Evolutionary conservation across 345 rosid species (phyloP), one percentile per base, ranked within the genome.

Genomic region (Moringa oleifera): DNA sequence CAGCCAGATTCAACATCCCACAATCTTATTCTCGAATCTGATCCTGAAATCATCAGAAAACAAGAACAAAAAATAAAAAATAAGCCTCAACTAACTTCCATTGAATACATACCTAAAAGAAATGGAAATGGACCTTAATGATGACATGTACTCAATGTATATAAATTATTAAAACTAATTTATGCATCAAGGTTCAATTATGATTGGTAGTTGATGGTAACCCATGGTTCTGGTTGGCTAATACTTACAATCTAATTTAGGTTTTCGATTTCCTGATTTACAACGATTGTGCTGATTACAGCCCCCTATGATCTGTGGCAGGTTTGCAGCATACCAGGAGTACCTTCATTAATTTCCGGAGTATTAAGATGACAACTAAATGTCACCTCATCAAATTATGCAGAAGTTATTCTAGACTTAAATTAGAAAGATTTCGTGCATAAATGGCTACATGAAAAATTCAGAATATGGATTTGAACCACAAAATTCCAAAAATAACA

Each of bases 1-100:
- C 87, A 68, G 67, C 98, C 98, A 62, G 97, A 88, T 77, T 85
- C 86, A 57, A 81, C 67, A 70, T 93, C 98, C 98, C 98, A 93
- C 76, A 90, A 67, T 71, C 96, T 80, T 80, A 90, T 73, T 78
- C 97, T 85, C 25, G 99, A 90, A 83, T 90, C 99, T 47, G 97
- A 94, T 53, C 97, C 97, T 90, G 81, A 56, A 6, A 25, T 20
- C 22, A 20, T 21, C 25, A 12, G n/a, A 41, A 51, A 25, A 31
- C 50, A 60, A 16, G 23, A 67, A 62, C 49, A 41, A 28, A 12
- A 21, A 18, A 20, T 25, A 55, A 6, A 23, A 21, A 12, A 22
- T 13, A 53, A 41, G 17, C 37, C 37, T 33, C 11, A 5, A 33
- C 6, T 33, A 33, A 33, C 37, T 33, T 33, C 6, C 11, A 33